phyloP scores from a whole-genome alignment of 1,139 yeast genomes.

The Hyphopichia fennica region DNA sequence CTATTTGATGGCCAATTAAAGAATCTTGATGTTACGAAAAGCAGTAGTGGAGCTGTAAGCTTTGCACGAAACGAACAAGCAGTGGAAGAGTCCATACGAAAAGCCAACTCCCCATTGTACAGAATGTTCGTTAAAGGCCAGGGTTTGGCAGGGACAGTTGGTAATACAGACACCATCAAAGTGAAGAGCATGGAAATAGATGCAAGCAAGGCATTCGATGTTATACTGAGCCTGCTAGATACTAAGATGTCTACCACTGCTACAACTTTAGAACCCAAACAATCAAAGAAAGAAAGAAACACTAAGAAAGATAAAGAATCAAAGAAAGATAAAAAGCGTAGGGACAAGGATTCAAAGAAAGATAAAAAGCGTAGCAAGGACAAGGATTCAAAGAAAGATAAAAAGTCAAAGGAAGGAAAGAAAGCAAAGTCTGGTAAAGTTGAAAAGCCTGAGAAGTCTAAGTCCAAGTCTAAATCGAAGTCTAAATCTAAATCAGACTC shows the following conservation, averaged over 20 bases:
- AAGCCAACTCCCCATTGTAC: conserved; percentile 61
- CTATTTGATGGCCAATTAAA: conserved; percentile 91
- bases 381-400: not conserved
- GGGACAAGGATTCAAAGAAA: conserved; percentile 4
- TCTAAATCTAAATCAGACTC: not conserved
- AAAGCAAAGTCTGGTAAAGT: too few species aligned
- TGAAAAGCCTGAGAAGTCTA: conserved; percentile 4
- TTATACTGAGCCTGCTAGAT: not conserved
- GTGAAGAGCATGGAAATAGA: conserved; percentile 14
- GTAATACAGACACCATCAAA: conserved; percentile 27
- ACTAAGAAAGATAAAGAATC: conserved; percentile 10
- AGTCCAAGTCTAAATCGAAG: not conserved
- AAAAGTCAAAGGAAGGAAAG: conserved; percentile 9
- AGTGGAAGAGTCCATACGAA: conserved; percentile 41
- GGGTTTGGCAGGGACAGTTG: conserved; percentile 77
- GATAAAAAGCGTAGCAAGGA: conserved; percentile 13
- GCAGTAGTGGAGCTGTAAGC: conserved; percentile 24
- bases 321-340: not conserved
- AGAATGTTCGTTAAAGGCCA: conserved; percentile 84
- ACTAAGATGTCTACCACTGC: conserved; percentile 3
- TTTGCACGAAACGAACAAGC: conserved; percentile 46
- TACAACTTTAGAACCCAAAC: conserved; percentile 10
- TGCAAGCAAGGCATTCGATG: conserved; percentile 10
- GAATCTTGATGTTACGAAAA: conserved; percentile 59
- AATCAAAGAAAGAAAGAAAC: conserved; percentile 9